Evolutionary conservation across 2,329 filamentous ascomycete species (phyloP).

Genomic region (Cordyceps fumosorosea): DNA sequence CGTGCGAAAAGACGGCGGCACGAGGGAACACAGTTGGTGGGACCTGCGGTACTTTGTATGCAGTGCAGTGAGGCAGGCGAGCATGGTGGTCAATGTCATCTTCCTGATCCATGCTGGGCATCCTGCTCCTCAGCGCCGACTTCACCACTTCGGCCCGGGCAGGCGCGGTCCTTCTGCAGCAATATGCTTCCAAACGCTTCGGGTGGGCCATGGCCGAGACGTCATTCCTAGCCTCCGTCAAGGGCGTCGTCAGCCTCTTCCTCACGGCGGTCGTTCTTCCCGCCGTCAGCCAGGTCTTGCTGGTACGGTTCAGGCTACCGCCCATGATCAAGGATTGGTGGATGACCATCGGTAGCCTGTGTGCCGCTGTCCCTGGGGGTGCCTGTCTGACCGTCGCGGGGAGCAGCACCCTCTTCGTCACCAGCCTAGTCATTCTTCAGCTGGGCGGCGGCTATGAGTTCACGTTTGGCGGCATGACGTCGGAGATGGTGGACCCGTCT

Average conservation of each 20-base stretch:
- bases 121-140: conserved; percentile 6
- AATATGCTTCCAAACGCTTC: conserved; percentile 12
- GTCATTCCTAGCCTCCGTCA: not conserved
- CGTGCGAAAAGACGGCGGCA: not conserved
- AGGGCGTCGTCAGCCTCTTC: not conserved
- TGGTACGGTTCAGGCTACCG: not conserved
- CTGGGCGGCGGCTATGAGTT: conserved; percentile 1
- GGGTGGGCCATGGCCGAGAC: conserved; percentile 9
- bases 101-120: not conserved
- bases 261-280: conserved; percentile 5
- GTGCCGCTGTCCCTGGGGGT: not conserved
- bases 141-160: not conserved
- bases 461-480: conserved; percentile 5
- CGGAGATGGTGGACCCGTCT: conserved; percentile 2
- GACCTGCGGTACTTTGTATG: not conserved
- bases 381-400: not conserved
- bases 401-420: not conserved
- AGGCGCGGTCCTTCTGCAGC: not conserved
- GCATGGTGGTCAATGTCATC: not conserved
- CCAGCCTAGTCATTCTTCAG: not conserved
- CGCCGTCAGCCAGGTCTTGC: not conserved
- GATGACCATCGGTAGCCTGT: not conserved
- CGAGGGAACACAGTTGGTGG: not conserved
- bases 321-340: conserved; percentile 9
- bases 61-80: not conserved